phyloP scores from a whole-genome alignment of 2,329 filamentous ascomycete species.

The Aspergillus tanneri region DNA sequence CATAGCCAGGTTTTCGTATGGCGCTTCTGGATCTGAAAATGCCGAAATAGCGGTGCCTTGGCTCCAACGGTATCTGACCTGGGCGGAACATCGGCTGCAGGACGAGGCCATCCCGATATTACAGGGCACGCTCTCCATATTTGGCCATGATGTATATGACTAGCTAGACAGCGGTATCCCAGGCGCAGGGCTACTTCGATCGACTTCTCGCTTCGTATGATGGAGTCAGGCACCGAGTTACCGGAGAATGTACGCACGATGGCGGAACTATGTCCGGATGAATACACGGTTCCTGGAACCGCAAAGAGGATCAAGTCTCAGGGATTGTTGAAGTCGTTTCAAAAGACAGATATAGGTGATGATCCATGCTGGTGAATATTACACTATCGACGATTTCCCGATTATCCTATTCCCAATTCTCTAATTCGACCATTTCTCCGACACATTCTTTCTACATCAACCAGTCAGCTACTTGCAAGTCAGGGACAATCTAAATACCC shows the following conservation, averaged over 20 bases:
- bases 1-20: neutral
- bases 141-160: slow-evolving; percentile 28
- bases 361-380: neutral
- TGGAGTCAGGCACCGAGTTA: slow-evolving; percentile 4
- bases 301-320: slow-evolving; percentile 14
- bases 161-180: slow-evolving; percentile 22
- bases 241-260: slow-evolving; percentile 19
- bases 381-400: neutral
- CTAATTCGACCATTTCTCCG: slow-evolving; percentile 52
- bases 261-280: slow-evolving; percentile 26
- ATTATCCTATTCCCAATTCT: neutral
- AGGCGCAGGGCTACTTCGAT: slow-evolving; percentile 29
- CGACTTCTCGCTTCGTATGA: slow-evolving; percentile 20
- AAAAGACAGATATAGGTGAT: no score
- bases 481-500: slow-evolving; percentile 28
- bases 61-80: slow-evolving; percentile 29
- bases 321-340: slow-evolving; percentile 22
- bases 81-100: slow-evolving; percentile 26
- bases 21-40: slow-evolving; percentile 2
- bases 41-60: slow-evolving; percentile 26
- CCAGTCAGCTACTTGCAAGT: neutral
- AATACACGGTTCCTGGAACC: slow-evolving; percentile 19
- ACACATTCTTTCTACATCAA: slow-evolving; percentile 38
- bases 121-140: slow-evolving; percentile 21
- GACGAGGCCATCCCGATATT: slow-evolving; percentile 25